Evolutionary conservation across 208 protist species (phyloP), one percentile per base, ranked within the genome.

Genomic region (Crithidia brevicula): DNA sequence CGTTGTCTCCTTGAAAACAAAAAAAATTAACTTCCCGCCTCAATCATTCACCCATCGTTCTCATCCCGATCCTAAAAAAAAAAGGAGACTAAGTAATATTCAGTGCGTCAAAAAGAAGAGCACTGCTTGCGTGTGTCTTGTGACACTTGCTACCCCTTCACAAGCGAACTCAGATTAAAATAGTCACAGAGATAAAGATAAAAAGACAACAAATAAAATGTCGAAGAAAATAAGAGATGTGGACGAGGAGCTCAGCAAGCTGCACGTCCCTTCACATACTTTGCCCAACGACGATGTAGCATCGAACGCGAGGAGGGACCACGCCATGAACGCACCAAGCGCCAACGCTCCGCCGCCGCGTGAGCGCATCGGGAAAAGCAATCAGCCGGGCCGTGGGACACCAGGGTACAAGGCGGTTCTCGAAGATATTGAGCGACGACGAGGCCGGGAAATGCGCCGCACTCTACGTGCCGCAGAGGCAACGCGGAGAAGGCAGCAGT

Each of bases 401-500:
- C 59, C 50, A 3, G 59, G 30, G 3, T 67, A 74, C 34, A 20
- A 62, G 28, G n/a, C 25, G 16, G 49, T 67, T 11, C 51, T 74
- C 38, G 42, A 64, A 22, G 56, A 61, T 43, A 57, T 77, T 25
- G 52, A 60, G 42, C 64, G 53, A 0, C 61, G 62, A 43, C 49
- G 63, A 9, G 61, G 30, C 27, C 50, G 74, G 11, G 74, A 70
- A 42, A 49, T 76, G 74, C 61, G 60, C 0, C 62, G 69, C 45
- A 58, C 59, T 2, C 23, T 61, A 33, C 60, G 74, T 25, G 2
- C 22, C 30, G 47, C 23, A 1, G 49, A 64, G 27, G 62, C 51
- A 15, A 45, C 27, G 10, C 43, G 53, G 46, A 30, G 36, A 33
- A 38, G 25, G 30, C 38, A 47, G 20, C 28, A 56, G 62, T 43